Evolutionary conservation across 257 asterid species (phyloP), one percentile per base, ranked within the genome.

Genomic region (Phtheirospermum japonicum): DNA sequence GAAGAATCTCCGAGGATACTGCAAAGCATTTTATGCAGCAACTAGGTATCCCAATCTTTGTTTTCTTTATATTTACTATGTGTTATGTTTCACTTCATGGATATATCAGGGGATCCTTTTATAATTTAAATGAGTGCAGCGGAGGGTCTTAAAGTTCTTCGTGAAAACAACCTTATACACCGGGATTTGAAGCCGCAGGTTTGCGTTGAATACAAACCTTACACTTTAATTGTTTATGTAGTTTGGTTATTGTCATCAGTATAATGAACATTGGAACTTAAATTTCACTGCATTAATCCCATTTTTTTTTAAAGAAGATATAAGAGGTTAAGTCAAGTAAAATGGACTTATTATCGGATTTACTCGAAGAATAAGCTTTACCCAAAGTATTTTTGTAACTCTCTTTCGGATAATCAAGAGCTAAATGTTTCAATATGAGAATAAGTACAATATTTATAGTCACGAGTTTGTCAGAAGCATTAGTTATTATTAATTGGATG

Each of bases 141-240:
- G 19, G 83, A 89, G 54, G 99, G 99, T 71, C 85, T 93, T 55
- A 85, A 90, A 77, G 82, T 85, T 69, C 94, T 93, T 48, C 95
- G 90, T 8, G 86, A 87, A n/a, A 83, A 81, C 85, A 84, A 85
- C 80, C 75, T 93, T 49, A 90, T 93, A 66, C 99, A 89, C 57
- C 86, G 96, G 67, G 99, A 93, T 77, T 69, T 93, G 56, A 93
- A 93, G 68, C 99, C 97, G 7, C 99, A 90, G 99, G 99, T 93
- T 57, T 65, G 77, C 66, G 28, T 69, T 28, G 49, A 39, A 53
- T 58, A 53, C 20, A 39, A 57, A 61, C 13, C 32, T 31, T 52
- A 54, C 9, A 31, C 58, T 30, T 63, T 31, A 9, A 68, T 42
- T 69, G 45, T 53, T 54, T 59, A 17, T 19, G 19, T 28, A 66